A percentile compares a stretch with the other conserved stretches of the same genome.
phyloP scores from a whole-genome alignment of 2,329 filamentous ascomycete genomes.

The Magnaporthiopsis incrustans region DNA sequence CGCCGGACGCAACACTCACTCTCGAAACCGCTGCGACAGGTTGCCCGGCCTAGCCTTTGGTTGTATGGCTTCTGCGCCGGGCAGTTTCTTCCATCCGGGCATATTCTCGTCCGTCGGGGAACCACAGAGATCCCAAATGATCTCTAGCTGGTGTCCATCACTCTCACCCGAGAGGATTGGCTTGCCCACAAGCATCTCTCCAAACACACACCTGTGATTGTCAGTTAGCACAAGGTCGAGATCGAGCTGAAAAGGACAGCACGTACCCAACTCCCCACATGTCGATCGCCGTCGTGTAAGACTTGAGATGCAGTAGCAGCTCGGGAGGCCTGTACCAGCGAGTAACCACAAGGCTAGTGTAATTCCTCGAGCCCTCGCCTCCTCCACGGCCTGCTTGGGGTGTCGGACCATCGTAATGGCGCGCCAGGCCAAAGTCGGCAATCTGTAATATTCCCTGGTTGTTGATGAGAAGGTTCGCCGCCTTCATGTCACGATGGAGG shows the following conservation, averaged over 20 bases:
- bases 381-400: constrained; percentile 71
- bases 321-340: constrained; percentile 96
- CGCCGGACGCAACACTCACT: constrained; percentile 39
- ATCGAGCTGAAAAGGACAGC: neutral
- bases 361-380: constrained; percentile 79
- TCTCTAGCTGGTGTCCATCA: constrained; percentile 80
- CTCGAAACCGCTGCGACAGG: constrained; percentile 65
- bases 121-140: constrained; percentile 90
- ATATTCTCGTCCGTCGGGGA: constrained; percentile 84
- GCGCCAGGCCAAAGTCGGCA: constrained; percentile 89
- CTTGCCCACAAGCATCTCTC: constrained; percentile 91
- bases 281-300: constrained; percentile 96
- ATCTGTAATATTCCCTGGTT: constrained; percentile 92
- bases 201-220: constrained; percentile 77
- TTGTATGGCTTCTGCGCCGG: constrained; percentile 69
- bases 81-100: constrained; percentile 81
- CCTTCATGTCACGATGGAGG: constrained; percentile 97
- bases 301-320: constrained; percentile 75
- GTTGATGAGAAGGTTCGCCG: constrained; percentile 92
- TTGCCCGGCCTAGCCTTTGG: constrained; percentile 56
- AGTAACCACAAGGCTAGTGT: constrained; percentile 94
- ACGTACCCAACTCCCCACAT: constrained; percentile 93
- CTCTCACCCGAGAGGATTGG: constrained; percentile 88
- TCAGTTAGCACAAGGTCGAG: constrained; percentile 14
- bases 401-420: constrained; percentile 81